Conservation (phyloP, 352 stramenopile genomes). For the Pythium monospermum region DNA sequence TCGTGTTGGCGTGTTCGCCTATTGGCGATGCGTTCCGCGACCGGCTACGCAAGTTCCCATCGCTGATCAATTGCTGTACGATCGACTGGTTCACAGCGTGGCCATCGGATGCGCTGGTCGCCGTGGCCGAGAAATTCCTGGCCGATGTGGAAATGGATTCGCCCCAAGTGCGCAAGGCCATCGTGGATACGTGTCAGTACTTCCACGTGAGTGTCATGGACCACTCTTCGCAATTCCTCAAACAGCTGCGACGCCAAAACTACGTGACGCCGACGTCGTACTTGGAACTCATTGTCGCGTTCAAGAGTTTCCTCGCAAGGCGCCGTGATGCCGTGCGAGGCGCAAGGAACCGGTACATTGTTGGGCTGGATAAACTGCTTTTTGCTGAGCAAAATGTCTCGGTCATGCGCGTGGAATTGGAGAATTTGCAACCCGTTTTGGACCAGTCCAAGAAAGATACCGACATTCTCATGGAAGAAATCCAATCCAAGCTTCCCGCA, state of each 20-base stretch:
- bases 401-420: constrained; percentile 92
- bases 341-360: constrained; percentile 85
- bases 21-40: constrained; percentile 94
- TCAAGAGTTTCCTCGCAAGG: constrained; percentile 86
- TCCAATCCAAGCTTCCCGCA: constrained; percentile 89
- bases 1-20: constrained; percentile 92
- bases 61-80: constrained; percentile 96
- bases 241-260: constrained; percentile 85
- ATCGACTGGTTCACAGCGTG: constrained; percentile 97
- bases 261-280: constrained; percentile 96
- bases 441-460: constrained; percentile 90
- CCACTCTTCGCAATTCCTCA: constrained; percentile 81
- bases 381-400: constrained; percentile 92
- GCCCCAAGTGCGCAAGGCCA: constrained; percentile 53
- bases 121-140: constrained; percentile 92
- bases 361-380: constrained; percentile 92
- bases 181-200: constrained; percentile 90
- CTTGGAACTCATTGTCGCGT: constrained; percentile 92
- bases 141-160: constrained; percentile 87
- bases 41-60: constrained; percentile 92
- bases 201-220: constrained; percentile 91
- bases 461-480: constrained; percentile 91
- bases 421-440: constrained; percentile 92
- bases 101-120: constrained; percentile 90
- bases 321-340: constrained; percentile 80